Percentiles rank a stretch among this genome's conserved stretches.
phyloP scores from a whole-genome alignment of 306 rosid genomes.

The Inga laurina region DNA sequence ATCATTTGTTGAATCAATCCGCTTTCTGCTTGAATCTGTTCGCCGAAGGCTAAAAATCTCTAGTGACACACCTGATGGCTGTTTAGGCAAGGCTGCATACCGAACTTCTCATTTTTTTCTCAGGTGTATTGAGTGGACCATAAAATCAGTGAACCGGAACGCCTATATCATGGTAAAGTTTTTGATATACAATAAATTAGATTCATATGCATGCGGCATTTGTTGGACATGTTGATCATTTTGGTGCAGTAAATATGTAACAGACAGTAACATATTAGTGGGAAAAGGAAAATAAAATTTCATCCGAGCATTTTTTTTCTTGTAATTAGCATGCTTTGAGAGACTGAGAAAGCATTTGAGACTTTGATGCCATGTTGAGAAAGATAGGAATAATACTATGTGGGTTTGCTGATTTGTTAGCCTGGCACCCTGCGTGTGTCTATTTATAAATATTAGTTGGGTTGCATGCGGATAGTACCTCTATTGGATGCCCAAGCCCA shows the following conservation, averaged over 20 bases:
- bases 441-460: no score
- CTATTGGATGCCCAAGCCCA: no score
- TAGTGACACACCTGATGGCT: slow-evolving; percentile 52
- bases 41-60: slow-evolving; percentile 82
- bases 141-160: slow-evolving; percentile 90
- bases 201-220: slow-evolving; percentile 19
- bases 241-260: slow-evolving; percentile 14
- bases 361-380: not conserved
- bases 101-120: slow-evolving; percentile 63
- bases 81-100: slow-evolving; percentile 67
- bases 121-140: slow-evolving; percentile 81
- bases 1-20: slow-evolving; percentile 87
- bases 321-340: slow-evolving; percentile 1
- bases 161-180: slow-evolving; percentile 90
- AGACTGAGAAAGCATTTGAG: not conserved
- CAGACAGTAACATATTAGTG: not conserved
- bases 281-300: not conserved
- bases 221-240: slow-evolving; percentile 5
- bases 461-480: no score
- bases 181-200: slow-evolving; percentile 4
- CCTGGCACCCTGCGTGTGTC: no score
- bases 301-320: not conserved
- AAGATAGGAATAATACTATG: not conserved
- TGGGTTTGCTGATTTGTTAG: not conserved
- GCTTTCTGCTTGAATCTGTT: slow-evolving; percentile 84